Evolutionary conservation across 805 yeast species (phyloP).

Genomic region (Yarrowia porcina): DNA sequence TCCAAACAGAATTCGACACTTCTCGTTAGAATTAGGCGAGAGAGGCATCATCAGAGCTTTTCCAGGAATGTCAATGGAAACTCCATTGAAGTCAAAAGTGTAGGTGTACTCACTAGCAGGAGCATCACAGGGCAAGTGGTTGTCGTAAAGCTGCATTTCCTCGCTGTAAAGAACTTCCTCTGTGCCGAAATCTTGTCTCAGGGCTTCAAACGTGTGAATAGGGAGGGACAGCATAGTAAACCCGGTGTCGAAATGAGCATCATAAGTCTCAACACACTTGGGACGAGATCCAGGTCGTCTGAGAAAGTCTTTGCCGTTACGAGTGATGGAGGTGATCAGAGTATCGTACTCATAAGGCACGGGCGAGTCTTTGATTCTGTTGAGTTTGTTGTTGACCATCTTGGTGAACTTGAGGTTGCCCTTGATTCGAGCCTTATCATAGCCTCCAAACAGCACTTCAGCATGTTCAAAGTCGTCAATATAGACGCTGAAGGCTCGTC

Average conservation of each 20-base stretch:
- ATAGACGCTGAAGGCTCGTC: constrained; percentile 3
- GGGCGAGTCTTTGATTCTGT: background rate
- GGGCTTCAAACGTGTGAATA: no score
- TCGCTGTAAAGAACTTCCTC: no score
- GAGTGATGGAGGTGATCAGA: background rate
- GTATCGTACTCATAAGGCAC: background rate
- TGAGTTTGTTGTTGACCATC: background rate
- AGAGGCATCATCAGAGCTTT: background rate
- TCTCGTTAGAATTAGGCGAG: background rate
- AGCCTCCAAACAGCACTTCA: constrained; percentile 2
- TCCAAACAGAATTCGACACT: background rate
- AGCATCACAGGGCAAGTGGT: background rate
- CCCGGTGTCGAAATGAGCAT: background rate
- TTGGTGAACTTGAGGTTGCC: background rate
- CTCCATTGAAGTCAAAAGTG: background rate
- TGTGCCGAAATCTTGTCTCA: no score
- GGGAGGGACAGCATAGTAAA: background rate
- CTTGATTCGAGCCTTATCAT: background rate
- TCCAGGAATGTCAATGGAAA: background rate
- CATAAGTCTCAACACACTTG: background rate
- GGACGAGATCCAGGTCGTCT: background rate
- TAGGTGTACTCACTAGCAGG: background rate
- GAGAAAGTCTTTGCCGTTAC: background rate
- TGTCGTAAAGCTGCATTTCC: no score
- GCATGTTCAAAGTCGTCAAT: background rate